Evolutionary conservation across 345 rosid genomes (phyloP).

Genomic region (Eucalyptus caleyi): DNA sequence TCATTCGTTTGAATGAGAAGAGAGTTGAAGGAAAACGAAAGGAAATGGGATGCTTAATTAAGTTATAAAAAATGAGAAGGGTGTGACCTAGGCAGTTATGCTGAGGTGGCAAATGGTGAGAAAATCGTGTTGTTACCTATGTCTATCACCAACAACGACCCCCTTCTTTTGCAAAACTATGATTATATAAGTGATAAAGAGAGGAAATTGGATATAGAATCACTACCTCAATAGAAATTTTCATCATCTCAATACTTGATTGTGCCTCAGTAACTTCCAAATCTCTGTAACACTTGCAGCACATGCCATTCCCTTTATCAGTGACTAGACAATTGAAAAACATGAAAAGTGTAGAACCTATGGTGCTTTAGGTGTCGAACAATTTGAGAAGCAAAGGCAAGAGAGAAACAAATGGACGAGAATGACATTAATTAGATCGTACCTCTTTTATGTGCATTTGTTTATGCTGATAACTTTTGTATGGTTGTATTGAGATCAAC

Average conservation of each 20-base stretch:
- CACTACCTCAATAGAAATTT: accelerated
- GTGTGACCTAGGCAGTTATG: neutral
- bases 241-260: neutral
- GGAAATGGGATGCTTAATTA: accelerated
- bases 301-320: accelerated
- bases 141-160: neutral
- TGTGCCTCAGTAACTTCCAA: accelerated
- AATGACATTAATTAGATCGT: too few species aligned
- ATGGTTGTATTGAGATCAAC: neutral
- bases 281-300: accelerated
- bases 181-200: neutral
- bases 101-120: accelerated
- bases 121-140: too few species aligned
- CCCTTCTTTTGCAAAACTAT: neutral
- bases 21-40: neutral
- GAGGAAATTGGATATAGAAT: neutral
- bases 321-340: too few species aligned
- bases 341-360: accelerated
- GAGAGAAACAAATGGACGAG: too few species aligned
- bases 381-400: too few species aligned
- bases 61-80: neutral
- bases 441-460: neutral
- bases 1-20: too few species aligned
- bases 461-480: neutral
- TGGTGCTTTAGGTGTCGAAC: neutral